Conservation (phyloP, 139 green algal genomes). For the Chlorella sp. region DNA sequence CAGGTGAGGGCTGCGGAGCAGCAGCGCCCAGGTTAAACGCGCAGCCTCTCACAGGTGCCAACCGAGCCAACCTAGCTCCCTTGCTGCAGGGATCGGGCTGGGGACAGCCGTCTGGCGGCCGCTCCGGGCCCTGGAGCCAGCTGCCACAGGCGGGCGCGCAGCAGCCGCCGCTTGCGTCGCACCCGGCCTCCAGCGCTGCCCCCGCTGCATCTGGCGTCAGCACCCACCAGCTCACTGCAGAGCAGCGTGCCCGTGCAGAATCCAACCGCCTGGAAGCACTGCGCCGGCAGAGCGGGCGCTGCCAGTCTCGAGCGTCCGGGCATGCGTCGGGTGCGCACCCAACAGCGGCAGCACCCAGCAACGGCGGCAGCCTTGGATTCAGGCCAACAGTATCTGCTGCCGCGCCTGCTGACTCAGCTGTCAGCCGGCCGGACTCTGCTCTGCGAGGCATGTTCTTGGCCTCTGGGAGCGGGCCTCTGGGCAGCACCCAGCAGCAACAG, state of each 20-base stretch:
- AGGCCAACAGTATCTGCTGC: background rate
- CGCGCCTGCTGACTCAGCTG: background rate
- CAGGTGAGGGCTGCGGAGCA: too few species aligned
- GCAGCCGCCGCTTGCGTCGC: background rate
- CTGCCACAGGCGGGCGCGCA: background rate
- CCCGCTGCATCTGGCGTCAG: background rate
- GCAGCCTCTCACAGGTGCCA: too few species aligned
- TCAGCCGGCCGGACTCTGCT: background rate
- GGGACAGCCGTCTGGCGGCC: background rate
- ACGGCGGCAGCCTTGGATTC: background rate
- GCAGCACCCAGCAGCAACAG: background rate
- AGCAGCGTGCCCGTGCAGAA: constrained; percentile 5
- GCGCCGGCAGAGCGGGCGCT: background rate
- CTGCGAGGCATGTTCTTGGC: background rate
- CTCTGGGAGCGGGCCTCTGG: background rate
- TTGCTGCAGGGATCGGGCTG: background rate
- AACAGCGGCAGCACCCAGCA: background rate
- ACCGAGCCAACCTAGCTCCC: background rate
- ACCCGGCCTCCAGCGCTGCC: background rate
- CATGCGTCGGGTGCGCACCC: background rate
- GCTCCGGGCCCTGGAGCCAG: background rate
- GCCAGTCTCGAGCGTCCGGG: background rate
- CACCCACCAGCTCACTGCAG: background rate
- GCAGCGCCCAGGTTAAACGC: too few species aligned
- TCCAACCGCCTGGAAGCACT: constrained; percentile 17